phyloP scores from a whole-genome alignment of 768 basidiomycete genomes.

The Lactarius psammicola region DNA sequence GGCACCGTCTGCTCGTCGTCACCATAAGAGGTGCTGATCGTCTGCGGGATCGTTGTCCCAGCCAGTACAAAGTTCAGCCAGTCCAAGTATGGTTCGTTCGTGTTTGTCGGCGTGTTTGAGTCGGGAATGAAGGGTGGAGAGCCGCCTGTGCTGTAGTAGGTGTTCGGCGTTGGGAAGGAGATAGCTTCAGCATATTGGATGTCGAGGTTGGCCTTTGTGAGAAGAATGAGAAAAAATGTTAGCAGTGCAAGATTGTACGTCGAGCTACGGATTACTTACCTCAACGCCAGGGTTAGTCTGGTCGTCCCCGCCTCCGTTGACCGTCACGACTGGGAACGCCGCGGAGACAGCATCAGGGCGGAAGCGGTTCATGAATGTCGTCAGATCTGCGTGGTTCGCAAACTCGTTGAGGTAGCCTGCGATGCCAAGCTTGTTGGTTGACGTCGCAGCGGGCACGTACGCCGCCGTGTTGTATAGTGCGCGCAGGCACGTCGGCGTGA shows the following conservation, averaged over 20 bases:
- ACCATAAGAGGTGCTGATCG: conserved; percentile 61
- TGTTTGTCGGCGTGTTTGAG: conserved; percentile 39
- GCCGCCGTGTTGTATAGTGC: conserved; percentile 38
- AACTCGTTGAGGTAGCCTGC: conserved; percentile 50
- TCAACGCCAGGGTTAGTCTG: conserved; percentile 57
- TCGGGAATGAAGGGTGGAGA: conserved; percentile 61
- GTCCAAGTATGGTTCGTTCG: conserved; percentile 64
- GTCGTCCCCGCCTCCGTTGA: conserved; percentile 35
- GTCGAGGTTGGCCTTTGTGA: conserved; percentile 36
- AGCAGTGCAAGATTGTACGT: not conserved
- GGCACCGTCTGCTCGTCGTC: conserved; percentile 60
- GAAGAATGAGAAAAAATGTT: not conserved
- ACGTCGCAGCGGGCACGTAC: conserved; percentile 35
- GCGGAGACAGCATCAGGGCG: conserved; percentile 32
- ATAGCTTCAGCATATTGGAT: conserved; percentile 40
- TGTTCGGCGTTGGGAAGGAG: conserved; percentile 55
- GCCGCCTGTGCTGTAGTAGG: conserved; percentile 65
- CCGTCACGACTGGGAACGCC: not conserved
- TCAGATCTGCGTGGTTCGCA: conserved; percentile 46
- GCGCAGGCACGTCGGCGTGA: conserved; percentile 39
- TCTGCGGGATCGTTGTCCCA: conserved; percentile 51
- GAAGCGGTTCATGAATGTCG: conserved; percentile 52
- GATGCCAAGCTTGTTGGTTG: conserved; percentile 37
- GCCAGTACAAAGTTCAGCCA: conserved; percentile 56
- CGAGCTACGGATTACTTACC: conserved; percentile 35